A percentile compares a stretch with the other conserved stretches of the same genome.
phyloP scores from a whole-genome alignment of 2,329 filamentous ascomycete species.

The Ustulina deusta region DNA sequence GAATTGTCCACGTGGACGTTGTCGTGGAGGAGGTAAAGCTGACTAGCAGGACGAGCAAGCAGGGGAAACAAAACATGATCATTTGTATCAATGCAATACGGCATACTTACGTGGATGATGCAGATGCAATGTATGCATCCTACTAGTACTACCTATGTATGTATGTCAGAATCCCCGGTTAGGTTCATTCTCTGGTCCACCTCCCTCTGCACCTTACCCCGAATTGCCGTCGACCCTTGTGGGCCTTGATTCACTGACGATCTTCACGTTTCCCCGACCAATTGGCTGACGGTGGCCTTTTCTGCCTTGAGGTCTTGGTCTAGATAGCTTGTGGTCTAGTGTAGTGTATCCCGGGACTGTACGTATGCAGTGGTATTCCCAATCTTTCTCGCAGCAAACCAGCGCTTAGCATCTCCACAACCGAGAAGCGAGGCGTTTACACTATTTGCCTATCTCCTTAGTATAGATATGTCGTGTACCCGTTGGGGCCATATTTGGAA shows the following conservation, averaged over 20 bases:
- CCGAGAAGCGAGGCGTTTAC: slow-evolving; percentile 7
- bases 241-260: slow-evolving; percentile 3
- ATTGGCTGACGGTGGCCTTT: slow-evolving; percentile 31
- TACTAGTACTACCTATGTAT: background rate
- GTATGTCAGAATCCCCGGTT: background rate
- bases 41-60: background rate
- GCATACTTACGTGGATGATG: slow-evolving; percentile 13
- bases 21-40: background rate
- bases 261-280: background rate
- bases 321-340: no score
- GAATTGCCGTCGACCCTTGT: slow-evolving; percentile 28
- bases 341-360: background rate
- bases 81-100: background rate
- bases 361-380: background rate
- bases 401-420: slow-evolving; percentile 19
- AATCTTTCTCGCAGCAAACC: slow-evolving; percentile 14
- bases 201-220: slow-evolving; percentile 20
- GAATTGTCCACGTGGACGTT: background rate
- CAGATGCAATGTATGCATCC: background rate
- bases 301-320: slow-evolving; percentile 31
- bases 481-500: slow-evolving; percentile 12
- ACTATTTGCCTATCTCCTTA: background rate
- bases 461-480: background rate
- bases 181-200: background rate
- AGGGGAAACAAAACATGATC: background rate